A percentile compares a stretch with the other conserved stretches of the same genome.
phyloP scores from a whole-genome alignment of 257 asterid species.

The Solanum chmielewskii region DNA sequence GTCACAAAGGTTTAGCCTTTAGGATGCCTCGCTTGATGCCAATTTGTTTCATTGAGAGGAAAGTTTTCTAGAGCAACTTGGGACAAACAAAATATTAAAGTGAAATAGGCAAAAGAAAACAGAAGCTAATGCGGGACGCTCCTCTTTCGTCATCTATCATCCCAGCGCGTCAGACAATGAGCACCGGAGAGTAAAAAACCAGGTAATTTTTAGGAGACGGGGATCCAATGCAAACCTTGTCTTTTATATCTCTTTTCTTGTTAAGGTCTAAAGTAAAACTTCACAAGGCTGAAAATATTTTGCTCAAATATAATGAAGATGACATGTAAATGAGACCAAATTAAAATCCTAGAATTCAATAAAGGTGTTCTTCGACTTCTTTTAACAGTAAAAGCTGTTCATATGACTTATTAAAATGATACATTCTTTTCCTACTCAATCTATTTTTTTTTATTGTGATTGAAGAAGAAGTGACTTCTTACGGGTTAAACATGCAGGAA shows the following conservation, averaged over 20 bases:
- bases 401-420: background rate
- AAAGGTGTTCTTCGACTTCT: background rate
- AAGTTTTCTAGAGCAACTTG: background rate
- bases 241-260: background rate
- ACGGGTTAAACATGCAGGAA: background rate
- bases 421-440: background rate
- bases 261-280: background rate
- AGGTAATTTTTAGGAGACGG: background rate
- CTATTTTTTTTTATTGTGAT: background rate
- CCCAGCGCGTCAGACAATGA: background rate
- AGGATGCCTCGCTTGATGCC: background rate
- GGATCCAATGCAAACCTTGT: background rate
- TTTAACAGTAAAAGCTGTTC: background rate
- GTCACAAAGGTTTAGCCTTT: background rate
- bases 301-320: background rate
- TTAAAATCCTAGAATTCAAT: background rate
- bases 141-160: background rate
- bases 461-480: background rate
- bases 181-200: background rate
- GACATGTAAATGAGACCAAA: background rate
- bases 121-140: background rate
- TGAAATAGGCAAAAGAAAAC: background rate
- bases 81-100: background rate
- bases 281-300: background rate
- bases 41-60: background rate